Evolutionary conservation across 2,329 filamentous ascomycete genomes (phyloP), one percentile per base, ranked within the genome.

Genomic region (Diaporthe humulicola): DNA sequence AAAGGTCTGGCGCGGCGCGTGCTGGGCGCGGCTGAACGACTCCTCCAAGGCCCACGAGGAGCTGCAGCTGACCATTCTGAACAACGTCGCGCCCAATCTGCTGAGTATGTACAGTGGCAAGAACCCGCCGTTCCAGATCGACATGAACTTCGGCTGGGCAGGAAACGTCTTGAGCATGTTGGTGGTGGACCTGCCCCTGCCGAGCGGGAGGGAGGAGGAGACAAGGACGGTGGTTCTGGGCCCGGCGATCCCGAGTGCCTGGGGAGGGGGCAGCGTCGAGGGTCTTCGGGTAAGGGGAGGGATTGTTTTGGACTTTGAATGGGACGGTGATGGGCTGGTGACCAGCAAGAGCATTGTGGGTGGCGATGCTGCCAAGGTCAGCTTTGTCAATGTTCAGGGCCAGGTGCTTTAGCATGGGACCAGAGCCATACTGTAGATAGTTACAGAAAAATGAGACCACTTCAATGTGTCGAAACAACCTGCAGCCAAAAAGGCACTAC

Each of bases 1-100:
- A 25, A 91, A 91, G 75, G 86, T 90, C 0, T 91, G 89, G 89
- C 86, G 90, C 0, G 80, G 86, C 0, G 88, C 89, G 0, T 90
- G 88, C 79, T 91, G 89, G 89, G 88, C 88, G 0, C 80, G 87
- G 0, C 82, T 91, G 0, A 90, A 90, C 72, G 83, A 89, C 14
- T 88, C 88, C 0, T 84, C 85, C 0, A 76, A 80, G 73, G 88
- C 90, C 0, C 85, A 90, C 76, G 83, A 83, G 25, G 84, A 89
- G 73, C 80, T 90, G 22, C 82, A 85, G 7, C 87, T 87, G 52
- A 85, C 88, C 1, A 85, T 90, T 22, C 81, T 84, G 30, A 80
- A 84, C 50, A 90, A 90, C 76, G 86, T 89, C 33, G 88, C 84
- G 0, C 80, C 73, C 0, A 91, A 90, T 77, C 85, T 86, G 2